These are phyloP conservation scores for Hyphopichia burtonii DNA, from an alignment of 1,139 yeast genomes.

Conservation along the genomic window DNA sequence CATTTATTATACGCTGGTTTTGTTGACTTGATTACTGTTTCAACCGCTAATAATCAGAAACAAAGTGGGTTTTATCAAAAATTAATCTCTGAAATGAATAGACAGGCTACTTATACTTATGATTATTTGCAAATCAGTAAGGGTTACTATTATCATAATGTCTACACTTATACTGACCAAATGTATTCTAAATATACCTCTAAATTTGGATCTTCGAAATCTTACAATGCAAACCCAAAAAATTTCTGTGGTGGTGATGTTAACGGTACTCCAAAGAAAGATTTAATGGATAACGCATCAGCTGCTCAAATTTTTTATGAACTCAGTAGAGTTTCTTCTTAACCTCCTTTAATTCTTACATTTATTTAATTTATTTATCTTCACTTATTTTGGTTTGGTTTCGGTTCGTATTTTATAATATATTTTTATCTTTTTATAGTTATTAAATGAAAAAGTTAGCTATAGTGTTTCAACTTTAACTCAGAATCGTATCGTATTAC, in stretches of 20 bases:
- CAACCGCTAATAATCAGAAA: background rate
- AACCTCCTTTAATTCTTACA: background rate
- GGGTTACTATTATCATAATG: slow-evolving; percentile 7
- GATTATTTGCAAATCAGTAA: slow-evolving; percentile 13
- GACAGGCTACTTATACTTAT: slow-evolving; percentile 13
- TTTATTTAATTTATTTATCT: background rate
- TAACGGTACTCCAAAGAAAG: slow-evolving; percentile 8
- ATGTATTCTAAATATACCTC: slow-evolving; percentile 8
- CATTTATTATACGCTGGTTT: slow-evolving; percentile 11
- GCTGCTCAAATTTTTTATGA: slow-evolving; percentile 15
- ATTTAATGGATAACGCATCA: slow-evolving; percentile 15
- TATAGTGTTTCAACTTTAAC: too few species aligned
- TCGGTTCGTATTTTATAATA: background rate
- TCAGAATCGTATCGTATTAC: too few species aligned
- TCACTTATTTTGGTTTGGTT: background rate
- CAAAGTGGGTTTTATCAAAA: slow-evolving; percentile 1
- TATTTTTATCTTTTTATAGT: background rate
- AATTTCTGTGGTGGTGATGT: slow-evolving; percentile 9
- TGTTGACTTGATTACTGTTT: slow-evolving; percentile 8
- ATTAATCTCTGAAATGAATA: slow-evolving; percentile 10
- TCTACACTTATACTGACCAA: slow-evolving; percentile 6
- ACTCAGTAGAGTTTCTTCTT: slow-evolving; percentile 6
- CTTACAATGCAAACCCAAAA: slow-evolving; percentile 5
- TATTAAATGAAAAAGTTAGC: too few species aligned
- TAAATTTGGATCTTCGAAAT: slow-evolving; percentile 1